Evolutionary conservation across 2,329 filamentous ascomycete species (phyloP), one percentile per base, ranked within the genome.

Genomic region (Penicillium oxalicum): DNA sequence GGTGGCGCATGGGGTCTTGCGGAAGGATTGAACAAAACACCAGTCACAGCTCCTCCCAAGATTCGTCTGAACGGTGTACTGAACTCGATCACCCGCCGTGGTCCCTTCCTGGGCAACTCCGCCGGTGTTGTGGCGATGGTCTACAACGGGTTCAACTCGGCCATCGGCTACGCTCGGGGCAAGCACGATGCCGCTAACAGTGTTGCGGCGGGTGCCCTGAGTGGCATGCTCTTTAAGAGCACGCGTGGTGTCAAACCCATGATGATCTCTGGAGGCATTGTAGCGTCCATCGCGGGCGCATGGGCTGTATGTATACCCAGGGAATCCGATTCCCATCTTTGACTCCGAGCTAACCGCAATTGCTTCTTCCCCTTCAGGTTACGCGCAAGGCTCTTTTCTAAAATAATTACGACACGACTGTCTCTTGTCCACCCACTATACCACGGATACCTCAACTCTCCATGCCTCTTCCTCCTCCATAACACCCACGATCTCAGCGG

Each of bases 211-310:
- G 93, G 94, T 56, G 86, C 79, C 1, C 69, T 98, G 60, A 95
- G 90, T 65, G 93, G 93, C 50, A 91, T 91, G 79, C 69, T 98
- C 11, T 98, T 98, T 75, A 97, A 96, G 79, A 95, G 91, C 70
- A 97, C 94, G 42, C 81, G 88, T 63, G 93, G 93, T 5, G 55
- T 93, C 53, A 81, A 87, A 70, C 91, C 90, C 32, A 97, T 97
- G 91, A 78, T 93, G 76, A 93, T 97, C 63, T 95, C 91, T 33
- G 88, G 90, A 55, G 88, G 85, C 60, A 85, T 98, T 58, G 91
- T 97, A 50, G 93, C 86, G 45, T 82, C 83, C 37, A 79, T 93
- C 54, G 94, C 93, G 47, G 90, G 87, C 56, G 80, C 76, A 51
- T 98, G 94, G 93, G 86, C 91, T 65, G 91, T 98, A 82, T 73